Conservation (phyloP, 1,139 yeast species). For the Saccharomyces hybrid region DNA sequence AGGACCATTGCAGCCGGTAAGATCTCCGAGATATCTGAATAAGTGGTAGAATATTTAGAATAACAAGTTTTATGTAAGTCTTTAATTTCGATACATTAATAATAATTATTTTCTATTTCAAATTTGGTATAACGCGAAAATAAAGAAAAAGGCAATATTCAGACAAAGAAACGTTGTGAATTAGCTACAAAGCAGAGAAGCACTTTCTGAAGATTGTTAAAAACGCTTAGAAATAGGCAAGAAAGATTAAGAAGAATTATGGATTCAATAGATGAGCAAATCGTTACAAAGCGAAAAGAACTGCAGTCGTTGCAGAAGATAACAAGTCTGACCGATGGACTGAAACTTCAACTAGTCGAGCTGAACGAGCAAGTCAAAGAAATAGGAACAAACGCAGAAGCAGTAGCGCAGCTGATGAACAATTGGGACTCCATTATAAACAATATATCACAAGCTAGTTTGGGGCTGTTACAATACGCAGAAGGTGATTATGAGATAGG, state of each 20-base stretch:
- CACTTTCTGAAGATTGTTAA: background rate
- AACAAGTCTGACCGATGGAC: slow-evolving; percentile 22
- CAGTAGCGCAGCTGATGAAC: slow-evolving; percentile 23
- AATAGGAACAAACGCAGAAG: slow-evolving; percentile 24
- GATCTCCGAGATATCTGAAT: slow-evolving; percentile 32
- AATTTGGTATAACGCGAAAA: background rate
- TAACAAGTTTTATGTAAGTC: background rate
- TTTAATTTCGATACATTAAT: background rate
- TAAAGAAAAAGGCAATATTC: background rate
- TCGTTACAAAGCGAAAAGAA: slow-evolving; percentile 21
- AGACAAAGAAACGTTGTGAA: too few relatives aligned
- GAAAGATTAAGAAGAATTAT: background rate
- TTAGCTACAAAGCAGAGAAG: too few relatives aligned
- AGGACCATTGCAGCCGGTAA: slow-evolving; percentile 83
- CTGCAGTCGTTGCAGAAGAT: slow-evolving; percentile 24
- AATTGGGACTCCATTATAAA: slow-evolving; percentile 30
- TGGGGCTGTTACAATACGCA: slow-evolving; percentile 27
- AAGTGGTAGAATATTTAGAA: slow-evolving; percentile 4
- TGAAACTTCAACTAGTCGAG: slow-evolving; percentile 24
- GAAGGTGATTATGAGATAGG: slow-evolving; percentile 30
- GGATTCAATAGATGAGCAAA: slow-evolving; percentile 10
- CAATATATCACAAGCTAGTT: slow-evolving; percentile 29
- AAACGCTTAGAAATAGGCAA: background rate
- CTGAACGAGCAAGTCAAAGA: slow-evolving; percentile 22
- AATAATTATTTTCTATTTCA: background rate